Evolutionary conservation across 2,329 filamentous ascomycete genomes (phyloP).

Genomic region (Curvularia lunata): DNA sequence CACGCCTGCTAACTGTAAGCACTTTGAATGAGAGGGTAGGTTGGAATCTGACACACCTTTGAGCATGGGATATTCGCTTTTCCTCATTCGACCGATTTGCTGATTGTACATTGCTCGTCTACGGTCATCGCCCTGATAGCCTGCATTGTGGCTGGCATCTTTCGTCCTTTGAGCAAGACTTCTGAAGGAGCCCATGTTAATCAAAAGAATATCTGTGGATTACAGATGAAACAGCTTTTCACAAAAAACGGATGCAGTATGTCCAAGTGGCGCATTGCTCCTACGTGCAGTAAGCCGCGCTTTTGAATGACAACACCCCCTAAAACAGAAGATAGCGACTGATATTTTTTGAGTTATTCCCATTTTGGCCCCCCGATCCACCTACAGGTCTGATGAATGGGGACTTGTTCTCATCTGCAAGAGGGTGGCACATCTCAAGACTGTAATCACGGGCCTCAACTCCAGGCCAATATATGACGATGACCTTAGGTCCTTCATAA

Average conservation of each 20-base stretch:
- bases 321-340: neutral
- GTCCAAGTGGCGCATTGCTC: neutral
- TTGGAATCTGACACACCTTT: conserved; percentile 20
- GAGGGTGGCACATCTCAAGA: conserved; percentile 3
- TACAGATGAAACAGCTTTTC: neutral
- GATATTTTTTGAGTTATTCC: neutral
- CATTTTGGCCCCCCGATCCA: neutral
- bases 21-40: too few species aligned
- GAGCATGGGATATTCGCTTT: conserved; percentile 37
- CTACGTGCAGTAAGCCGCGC: neutral
- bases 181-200: conserved; percentile 6
- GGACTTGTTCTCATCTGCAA: neutral
- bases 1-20: conserved; percentile 15
- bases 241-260: neutral
- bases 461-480: conserved; percentile 1
- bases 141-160: neutral
- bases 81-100: conserved; percentile 20
- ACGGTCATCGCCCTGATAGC: neutral
- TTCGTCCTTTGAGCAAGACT: neutral
- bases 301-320: conserved; percentile 3
- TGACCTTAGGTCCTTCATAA: neutral
- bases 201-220: too few species aligned
- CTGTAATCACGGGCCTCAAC: conserved; percentile 3
- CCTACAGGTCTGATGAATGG: neutral
- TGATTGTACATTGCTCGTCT: conserved; percentile 22